Conservation (phyloP, 176 grass and related monocot genomes). For the Avena atlantica region DNA sequence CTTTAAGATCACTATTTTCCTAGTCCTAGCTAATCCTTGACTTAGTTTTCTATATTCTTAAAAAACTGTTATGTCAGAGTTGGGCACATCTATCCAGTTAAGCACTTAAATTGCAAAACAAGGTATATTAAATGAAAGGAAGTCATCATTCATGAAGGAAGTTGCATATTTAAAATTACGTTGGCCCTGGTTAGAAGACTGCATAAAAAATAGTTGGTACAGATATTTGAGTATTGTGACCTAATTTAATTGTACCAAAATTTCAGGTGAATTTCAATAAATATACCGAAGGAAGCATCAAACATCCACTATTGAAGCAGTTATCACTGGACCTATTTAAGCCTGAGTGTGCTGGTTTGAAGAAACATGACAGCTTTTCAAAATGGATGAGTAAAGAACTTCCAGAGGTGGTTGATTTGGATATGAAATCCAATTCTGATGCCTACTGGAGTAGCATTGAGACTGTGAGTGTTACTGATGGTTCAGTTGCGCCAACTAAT, state of each 20-base stretch:
- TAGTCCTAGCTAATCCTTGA: not conserved
- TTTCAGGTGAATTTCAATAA: conserved; percentile 55
- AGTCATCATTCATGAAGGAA: conserved; percentile 21
- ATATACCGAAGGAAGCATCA: conserved; percentile 50
- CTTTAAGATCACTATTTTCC: not conserved
- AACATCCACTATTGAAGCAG: conserved; percentile 64
- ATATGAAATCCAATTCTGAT: conserved; percentile 81
- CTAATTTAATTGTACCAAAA: conserved; percentile 37
- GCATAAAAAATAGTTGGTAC: conserved; percentile 4
- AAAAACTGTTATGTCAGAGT: conserved; percentile 11
- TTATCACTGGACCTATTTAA: conserved; percentile 71
- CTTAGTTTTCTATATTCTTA: too few relatives aligned
- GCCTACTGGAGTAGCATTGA: conserved; percentile 72
- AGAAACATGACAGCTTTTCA: conserved; percentile 96
- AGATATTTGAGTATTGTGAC: not conserved
- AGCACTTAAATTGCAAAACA: conserved; percentile 1
- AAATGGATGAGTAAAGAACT: conserved; percentile 97
- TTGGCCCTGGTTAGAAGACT: not conserved
- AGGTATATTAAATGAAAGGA: conserved; percentile 10
- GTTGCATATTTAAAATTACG: conserved; percentile 23
- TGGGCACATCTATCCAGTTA: not conserved
- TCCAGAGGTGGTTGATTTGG: conserved; percentile 75
- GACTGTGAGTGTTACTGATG: conserved; percentile 67
- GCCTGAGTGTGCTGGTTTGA: conserved; percentile 75
- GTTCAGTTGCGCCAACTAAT: conserved; percentile 60